Evolutionary conservation across 2,329 filamentous ascomycete species (phyloP).

Genomic region (Fusarium verticillioides): DNA sequence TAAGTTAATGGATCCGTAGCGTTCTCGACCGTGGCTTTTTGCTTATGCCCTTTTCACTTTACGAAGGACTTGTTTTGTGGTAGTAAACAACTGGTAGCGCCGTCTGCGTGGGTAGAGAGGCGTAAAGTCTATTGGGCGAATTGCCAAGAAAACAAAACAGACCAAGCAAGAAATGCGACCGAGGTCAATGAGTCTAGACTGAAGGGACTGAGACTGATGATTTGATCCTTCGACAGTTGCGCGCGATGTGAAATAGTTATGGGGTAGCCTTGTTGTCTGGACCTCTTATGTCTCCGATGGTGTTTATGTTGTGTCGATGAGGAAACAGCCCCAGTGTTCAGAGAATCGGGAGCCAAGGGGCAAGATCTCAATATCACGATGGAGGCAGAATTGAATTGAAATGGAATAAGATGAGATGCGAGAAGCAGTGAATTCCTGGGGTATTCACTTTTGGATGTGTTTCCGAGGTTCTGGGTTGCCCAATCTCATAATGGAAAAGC

Average conservation of each 20-base stretch:
- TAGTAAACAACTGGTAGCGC: conserved; percentile 2
- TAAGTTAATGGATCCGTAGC: not conserved
- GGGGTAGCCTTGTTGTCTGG: not conserved
- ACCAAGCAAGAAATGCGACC: conserved; percentile 3
- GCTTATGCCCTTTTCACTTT: not conserved
- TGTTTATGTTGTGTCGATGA: not conserved
- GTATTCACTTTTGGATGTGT: conserved; percentile 5
- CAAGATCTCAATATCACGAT: not conserved
- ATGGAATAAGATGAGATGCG: conserved; percentile 7
- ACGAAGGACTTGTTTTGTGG: not conserved
- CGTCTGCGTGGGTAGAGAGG: conserved; percentile 15
- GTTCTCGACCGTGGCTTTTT: conserved; percentile 16
- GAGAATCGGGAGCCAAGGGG: not conserved
- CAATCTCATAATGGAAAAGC: conserved; percentile 31
- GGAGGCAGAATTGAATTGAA: not conserved
- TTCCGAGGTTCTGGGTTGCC: conserved; percentile 27
- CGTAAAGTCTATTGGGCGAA: conserved; percentile 14
- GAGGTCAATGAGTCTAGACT: conserved; percentile 20
- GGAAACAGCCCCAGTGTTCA: not conserved
- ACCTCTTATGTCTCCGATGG: not conserved
- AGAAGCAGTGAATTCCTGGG: conserved; percentile 18
- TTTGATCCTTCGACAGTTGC: not conserved
- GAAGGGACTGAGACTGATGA: conserved; percentile 5
- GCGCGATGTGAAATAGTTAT: not conserved
- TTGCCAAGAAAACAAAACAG: conserved; percentile 6